Evolutionary conservation across 2,329 filamentous ascomycete genomes (phyloP), one percentile per base, ranked within the genome.

Genomic region (Dendrostoma leiphaemia): DNA sequence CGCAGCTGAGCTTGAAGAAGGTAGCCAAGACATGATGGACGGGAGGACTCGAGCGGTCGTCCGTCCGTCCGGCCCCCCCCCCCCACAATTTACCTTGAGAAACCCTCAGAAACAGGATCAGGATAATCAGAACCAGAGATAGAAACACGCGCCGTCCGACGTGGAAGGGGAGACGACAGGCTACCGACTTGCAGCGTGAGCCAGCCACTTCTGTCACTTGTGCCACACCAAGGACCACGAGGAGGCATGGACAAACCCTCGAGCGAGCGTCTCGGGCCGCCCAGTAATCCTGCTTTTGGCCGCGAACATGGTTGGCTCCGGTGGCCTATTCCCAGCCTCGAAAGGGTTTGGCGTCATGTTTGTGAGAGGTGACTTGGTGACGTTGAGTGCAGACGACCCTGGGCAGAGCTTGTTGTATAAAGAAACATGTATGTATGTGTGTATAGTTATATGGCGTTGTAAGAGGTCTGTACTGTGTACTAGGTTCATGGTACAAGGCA

Each of bases 201-300:
- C 34, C 47, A 38, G 47, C 48, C 48, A 51, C 48, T 34, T 23
- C 48, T 44, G 48, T 51, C 48, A 51, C 29, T 29, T 24, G 48
- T 51, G 29, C 38, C 17, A 44, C 31, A n/a, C 21, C 40, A 35
- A 26, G 8, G 6, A 7, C 6, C 45, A 35, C 10, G 31, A 29
- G 45, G 19, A 47, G 7, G n/a, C 26, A 26, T 10, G n/a, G 38
- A 41, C 37, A 21, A 38, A 34, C 9, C 37, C 31, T 15, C 7
- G 6, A 23, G 12, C 24, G 21, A n/a, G n/a, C n/a, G 9, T n/a
- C 23, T 1, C 10, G n/a, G 26, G 35, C 19, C 44, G n/a, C n/a
- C n/a, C n/a, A n/a, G n/a, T n/a, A n/a, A 47, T 41, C 13, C 23
- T 26, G 13, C 23, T n/a, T 41, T 26, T 13, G 38, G 38, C n/a